Conservation (phyloP, 169 alveolate genomes). For the Plasmodium yoelii region DNA sequence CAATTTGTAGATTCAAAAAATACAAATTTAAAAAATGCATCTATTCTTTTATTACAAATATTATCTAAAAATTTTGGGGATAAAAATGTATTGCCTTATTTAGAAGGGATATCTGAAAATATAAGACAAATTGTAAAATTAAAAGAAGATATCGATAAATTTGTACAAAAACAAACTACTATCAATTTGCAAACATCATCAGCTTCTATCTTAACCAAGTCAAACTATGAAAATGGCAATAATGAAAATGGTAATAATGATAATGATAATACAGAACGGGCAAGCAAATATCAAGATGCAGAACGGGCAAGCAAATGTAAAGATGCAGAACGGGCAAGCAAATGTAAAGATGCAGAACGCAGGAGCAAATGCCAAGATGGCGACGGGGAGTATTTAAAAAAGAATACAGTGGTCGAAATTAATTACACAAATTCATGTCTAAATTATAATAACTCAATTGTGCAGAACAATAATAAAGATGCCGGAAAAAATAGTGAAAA, state of each 20-base stretch:
- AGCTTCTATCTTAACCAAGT: too few relatives aligned
- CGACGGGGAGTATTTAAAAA: not conserved
- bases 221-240: too few relatives aligned
- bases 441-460: conserved; percentile 31
- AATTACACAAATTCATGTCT: conserved; percentile 39
- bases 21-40: conserved; percentile 46
- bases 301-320: too few relatives aligned
- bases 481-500: not conserved
- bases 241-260: too few relatives aligned
- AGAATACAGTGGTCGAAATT: conserved; percentile 19
- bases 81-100: conserved; percentile 45
- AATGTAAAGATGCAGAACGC: too few relatives aligned
- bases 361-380: too few relatives aligned
- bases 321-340: too few relatives aligned
- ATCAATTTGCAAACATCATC: not conserved
- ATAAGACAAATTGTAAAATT: conserved; percentile 42
- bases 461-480: not conserved
- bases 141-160: conserved; percentile 58
- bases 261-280: too few relatives aligned
- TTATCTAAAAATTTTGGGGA: conserved; percentile 63
- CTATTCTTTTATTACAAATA: conserved; percentile 66
- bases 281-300: too few relatives aligned
- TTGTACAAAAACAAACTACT: conserved; percentile 18
- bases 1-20: conserved; percentile 74
- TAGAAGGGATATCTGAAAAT: conserved; percentile 71